Percentiles rank a stretch among this genome's conserved stretches.
These are phyloP conservation scores for Microbotryum scabiosae DNA, from an alignment of 1,284 basidiomycete species.

Conservation along the genomic window DNA sequence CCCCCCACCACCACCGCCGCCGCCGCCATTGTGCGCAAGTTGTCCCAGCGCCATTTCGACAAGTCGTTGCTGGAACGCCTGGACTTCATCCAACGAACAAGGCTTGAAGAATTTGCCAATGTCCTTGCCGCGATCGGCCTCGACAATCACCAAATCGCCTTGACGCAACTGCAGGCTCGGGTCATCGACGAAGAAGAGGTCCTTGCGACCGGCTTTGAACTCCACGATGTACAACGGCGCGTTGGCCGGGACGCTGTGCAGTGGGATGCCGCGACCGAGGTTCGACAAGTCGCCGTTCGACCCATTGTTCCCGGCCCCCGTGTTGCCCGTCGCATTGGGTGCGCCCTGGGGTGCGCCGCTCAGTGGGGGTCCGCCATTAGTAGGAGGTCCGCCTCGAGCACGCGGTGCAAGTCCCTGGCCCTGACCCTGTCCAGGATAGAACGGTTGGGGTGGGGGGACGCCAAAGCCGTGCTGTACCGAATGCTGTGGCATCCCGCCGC, in stretches of 20 bases:
- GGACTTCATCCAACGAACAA: conserved; percentile 81
- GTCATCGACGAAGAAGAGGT: conserved; percentile 81
- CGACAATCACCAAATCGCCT: conserved; percentile 91
- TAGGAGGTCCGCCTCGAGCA: no score
- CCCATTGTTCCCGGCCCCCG: no score
- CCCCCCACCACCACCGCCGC: neutral
- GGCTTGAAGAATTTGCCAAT: conserved; percentile 47
- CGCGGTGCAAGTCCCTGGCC: no score
- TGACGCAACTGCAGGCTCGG: conserved; percentile 50
- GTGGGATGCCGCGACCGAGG: conserved; percentile 80
- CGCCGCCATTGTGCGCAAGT: conserved; percentile 13
- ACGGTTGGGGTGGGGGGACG: no score
- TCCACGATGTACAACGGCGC: conserved; percentile 93
- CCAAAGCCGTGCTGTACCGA: no score
- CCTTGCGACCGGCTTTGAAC: conserved; percentile 93
- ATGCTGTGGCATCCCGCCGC: no score
- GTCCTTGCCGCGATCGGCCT: conserved; percentile 80
- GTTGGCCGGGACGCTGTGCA: conserved; percentile 67
- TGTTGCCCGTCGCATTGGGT: no score
- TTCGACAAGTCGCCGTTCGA: conserved; percentile 28
- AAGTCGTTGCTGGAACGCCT: conserved; percentile 74
- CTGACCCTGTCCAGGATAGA: no score
- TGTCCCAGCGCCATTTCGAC: conserved; percentile 35
- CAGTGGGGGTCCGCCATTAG: no score
- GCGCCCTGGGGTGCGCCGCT: no score